A percentile compares a stretch with the other conserved stretches of the same genome.
Conservation (phyloP, 2,329 filamentous ascomycete genomes). For the Ceratocystis harringtonii region DNA sequence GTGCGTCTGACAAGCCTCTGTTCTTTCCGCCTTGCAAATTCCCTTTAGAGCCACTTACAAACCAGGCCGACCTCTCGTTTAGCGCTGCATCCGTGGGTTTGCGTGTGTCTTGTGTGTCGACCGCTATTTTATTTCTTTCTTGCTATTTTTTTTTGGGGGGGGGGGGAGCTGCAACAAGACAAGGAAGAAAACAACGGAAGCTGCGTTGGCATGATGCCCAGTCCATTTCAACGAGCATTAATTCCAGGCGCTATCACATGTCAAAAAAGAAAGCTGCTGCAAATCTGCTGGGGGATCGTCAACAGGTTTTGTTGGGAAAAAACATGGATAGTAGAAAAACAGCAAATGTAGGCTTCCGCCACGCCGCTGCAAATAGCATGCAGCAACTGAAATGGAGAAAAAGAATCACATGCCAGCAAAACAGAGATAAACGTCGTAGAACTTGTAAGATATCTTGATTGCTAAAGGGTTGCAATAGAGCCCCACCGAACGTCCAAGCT, state of each 20-base stretch:
- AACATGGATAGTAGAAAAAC: neutral
- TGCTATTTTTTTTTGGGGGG: neutral
- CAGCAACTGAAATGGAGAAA: neutral
- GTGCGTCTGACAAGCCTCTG: neutral
- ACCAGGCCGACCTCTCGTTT: neutral
- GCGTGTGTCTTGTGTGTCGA: neutral
- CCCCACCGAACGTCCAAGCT: neutral
- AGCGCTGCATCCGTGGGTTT: neutral
- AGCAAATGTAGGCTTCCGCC: no score
- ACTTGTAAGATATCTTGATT: no score
- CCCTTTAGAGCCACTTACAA: neutral
- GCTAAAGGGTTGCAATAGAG: neutral
- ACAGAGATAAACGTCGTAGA: neutral
- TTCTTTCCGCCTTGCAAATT: neutral
- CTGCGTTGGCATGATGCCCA: neutral
- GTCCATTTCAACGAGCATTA: neutral
- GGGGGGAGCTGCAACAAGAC: neutral
- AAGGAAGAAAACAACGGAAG: neutral
- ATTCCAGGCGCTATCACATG: neutral
- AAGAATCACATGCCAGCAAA: neutral
- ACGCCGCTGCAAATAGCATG: neutral
- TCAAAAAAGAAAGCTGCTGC: neutral
- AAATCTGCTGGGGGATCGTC: constrained; percentile 1
- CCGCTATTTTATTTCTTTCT: neutral
- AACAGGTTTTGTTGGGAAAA: constrained; percentile 3